Base-by-base conservation (phyloP, 768 basidiomycete genomes). In the Tricholoma saponaceum region DNA sequence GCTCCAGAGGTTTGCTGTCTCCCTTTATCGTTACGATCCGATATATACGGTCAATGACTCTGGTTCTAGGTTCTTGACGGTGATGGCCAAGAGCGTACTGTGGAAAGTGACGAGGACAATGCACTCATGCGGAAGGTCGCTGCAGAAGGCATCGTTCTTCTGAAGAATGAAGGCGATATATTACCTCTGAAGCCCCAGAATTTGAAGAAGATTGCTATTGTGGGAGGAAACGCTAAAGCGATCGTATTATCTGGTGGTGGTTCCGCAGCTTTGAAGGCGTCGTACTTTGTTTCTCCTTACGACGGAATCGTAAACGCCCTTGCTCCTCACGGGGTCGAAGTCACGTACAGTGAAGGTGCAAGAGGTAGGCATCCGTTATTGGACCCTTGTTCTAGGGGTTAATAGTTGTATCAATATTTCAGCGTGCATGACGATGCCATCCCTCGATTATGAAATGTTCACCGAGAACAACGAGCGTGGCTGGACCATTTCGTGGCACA, bases 281-380 rank as follows among this genome's bases (percentile, higher is more conserved):
- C 85, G 4, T 94, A 89, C 75, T 88, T 89, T 60, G 70, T 88
- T 49, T 84, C 83, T 5, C 92, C 92, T 0, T 91, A 83, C 67
- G 83, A 92, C 26, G 92, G 92, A 2, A 84, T 95, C 30, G 76
- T 81, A 16, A 76, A 79, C 13, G 86, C 83, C 0, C 72, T 90
- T 20, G 70, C 75, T 3, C 69, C 72, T 13, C 61, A 70, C 28
- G 72, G 74, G 30, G 77, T 85, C 1, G 76, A 88, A 62, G 74
- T 90, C 16, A 78, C 79, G 0, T 89, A 85, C 62, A 79, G 80
- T 54, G 87, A 90, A 66, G 89, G 89, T 20, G 87, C 87, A 12
- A 71, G 83, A 62, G 81, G 89, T 89, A 62, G 23, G 78, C 62
- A 13, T 23, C 47, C 5, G 59, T 26, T 6, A 13, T 58, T 41